Conservation (phyloP, 129 eudicot species). For the Flaveria sonorensis region DNA sequence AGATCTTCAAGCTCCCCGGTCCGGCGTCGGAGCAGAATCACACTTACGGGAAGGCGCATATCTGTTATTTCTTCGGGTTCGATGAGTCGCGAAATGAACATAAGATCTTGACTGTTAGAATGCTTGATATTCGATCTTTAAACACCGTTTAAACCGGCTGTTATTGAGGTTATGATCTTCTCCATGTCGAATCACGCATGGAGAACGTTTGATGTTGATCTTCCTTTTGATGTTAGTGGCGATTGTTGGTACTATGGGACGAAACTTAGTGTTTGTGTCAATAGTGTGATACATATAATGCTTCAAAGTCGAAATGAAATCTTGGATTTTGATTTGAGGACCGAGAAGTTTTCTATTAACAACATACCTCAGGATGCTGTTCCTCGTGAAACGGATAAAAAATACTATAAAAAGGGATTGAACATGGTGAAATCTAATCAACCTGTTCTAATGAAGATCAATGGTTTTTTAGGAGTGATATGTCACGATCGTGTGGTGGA, state of each 20-base stretch:
- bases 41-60: background rate
- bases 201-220: background rate
- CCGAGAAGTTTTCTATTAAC: background rate
- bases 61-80: conserved; percentile 18
- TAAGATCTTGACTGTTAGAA: conserved; percentile 7
- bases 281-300: conserved; percentile 8
- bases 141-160: too few species aligned
- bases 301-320: background rate
- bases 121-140: conserved; percentile 12
- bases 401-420: too few species aligned
- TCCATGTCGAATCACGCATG: background rate
- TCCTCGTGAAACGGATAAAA: too few species aligned
- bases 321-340: conserved; percentile 19
- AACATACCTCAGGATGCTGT: background rate
- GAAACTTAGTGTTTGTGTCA: conserved; percentile 26
- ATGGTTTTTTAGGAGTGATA: conserved; percentile 2
- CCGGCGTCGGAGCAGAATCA: too few species aligned
- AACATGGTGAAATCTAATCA: too few species aligned
- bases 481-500: conserved; percentile 11
- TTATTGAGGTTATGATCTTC: background rate
- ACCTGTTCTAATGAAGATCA: background rate
- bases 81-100: background rate
- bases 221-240: conserved; percentile 16
- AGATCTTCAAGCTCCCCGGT: background rate
- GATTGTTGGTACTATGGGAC: background rate